A percentile compares a stretch with the other conserved stretches of the same genome.
Conservation (phyloP, 768 basidiomycete species). For the Xerocomus potaroensis region DNA sequence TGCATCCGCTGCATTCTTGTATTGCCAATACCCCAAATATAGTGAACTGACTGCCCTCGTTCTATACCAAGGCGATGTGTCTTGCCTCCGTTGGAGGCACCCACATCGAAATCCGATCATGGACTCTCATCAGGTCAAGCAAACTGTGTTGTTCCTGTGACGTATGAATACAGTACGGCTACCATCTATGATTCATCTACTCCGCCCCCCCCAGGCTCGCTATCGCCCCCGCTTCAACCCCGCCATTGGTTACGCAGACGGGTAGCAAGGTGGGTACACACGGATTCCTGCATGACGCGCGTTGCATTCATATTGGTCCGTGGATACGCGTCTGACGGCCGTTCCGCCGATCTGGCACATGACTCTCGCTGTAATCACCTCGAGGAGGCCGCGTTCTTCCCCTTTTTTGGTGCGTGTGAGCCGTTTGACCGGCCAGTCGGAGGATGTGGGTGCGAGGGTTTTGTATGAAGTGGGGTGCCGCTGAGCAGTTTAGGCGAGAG, state of each 20-base stretch:
- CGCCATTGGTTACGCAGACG: slow-evolving; percentile 14
- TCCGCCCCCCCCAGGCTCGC: too few species aligned
- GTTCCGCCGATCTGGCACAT: too few species aligned
- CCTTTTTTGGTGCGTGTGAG: too few species aligned
- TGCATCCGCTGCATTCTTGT: neutral
- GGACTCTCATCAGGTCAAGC: slow-evolving; percentile 1
- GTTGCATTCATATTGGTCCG: too few species aligned
- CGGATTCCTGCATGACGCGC: too few species aligned
- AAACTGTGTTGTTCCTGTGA: slow-evolving; percentile 26
- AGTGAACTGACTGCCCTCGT: neutral
- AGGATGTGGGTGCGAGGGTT: too few species aligned
- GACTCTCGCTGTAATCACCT: slow-evolving; percentile 27
- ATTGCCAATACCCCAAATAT: slow-evolving; percentile 2
- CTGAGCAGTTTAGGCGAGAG: neutral
- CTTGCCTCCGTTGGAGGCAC: neutral
- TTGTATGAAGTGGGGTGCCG: too few species aligned
- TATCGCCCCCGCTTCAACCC: slow-evolving; percentile 29
- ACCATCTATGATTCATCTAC: slow-evolving; percentile 8
- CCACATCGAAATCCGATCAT: slow-evolving; percentile 23
- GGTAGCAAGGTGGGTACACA: too few species aligned
- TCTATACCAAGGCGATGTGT: neutral
- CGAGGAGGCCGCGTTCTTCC: slow-evolving; percentile 23
- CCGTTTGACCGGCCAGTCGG: too few species aligned
- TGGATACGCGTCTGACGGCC: too few species aligned
- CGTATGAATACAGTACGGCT: slow-evolving; percentile 16